Evolutionary conservation across 345 rosid species (phyloP), one percentile per base, ranked within the genome.

Genomic region (Rhizophora apiculata): DNA sequence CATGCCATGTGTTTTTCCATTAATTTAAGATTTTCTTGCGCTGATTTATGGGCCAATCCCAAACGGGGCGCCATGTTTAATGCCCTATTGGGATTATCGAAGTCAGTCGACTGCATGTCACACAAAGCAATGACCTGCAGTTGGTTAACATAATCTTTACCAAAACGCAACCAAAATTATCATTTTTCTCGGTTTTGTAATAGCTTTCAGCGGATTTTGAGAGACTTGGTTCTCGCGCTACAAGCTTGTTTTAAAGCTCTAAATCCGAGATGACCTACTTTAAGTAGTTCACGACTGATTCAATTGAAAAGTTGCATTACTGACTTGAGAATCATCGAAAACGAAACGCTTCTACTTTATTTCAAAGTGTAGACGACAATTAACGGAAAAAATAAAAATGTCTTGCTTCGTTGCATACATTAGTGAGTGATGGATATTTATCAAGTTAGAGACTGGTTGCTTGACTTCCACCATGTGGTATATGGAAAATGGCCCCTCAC

Each of bases 141-240:
- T 54, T 43, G 49, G 68, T 20, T 36, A 34, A 21, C 70, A 22
- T 22, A 54, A 54, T n/a, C 69, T 66, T 66, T 53, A 22, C n/a
- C 51, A 21, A 21, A 30, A 8, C 49, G 54, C 39, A 56, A 26
- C 34, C 5, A 36, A 6, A 61, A 54, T 8, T 2, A 65, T 29
- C 27, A 51, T 52, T 30, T 16, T 18, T 51, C 49, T 65, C 26
- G 59, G 52, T 51, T 26, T 51, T 49, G 19, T 8, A 10, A 30
- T 29, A 8, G 6, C 16, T 20, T 10, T 9, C 16, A 20, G 18
- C 31, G 16, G 24, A 27, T 13, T 43, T 3, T 43, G 49, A 43
- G 49, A 43, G 49, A 24, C 56, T 64, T 52, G 20, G n/a, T 30
- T 53, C 31, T 66, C 59, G 48, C 46, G 67, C 67, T 27, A 46